These are phyloP conservation scores for Pseudofabraea citricarpa DNA, from an alignment of 2,329 filamentous ascomycete genomes.

Conservation along the genomic window DNA sequence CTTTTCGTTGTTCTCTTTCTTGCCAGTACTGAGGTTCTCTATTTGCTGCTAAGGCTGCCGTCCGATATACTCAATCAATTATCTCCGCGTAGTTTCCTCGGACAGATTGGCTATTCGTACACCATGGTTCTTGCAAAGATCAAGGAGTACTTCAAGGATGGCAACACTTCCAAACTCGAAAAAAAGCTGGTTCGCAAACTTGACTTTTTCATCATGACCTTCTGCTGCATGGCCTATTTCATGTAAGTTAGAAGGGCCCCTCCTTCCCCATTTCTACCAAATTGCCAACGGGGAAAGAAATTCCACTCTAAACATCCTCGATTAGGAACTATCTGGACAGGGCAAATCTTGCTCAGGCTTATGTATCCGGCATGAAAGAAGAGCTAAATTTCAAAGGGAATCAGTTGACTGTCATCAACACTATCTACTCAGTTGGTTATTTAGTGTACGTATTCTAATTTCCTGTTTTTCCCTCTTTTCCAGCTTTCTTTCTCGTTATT, in stretches of 20 bases:
- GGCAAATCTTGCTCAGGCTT: constrained; percentile 48
- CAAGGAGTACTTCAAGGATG: constrained; percentile 1
- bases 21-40: background rate
- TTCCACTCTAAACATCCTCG: background rate
- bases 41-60: background rate
- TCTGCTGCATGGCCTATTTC: constrained; percentile 35
- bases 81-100: background rate
- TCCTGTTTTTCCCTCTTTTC: background rate
- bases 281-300: background rate
- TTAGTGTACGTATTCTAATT: constrained; percentile 13
- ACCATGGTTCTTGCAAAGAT: background rate
- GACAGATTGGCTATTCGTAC: background rate
- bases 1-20: background rate
- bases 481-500: constrained; percentile 4
- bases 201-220: constrained; percentile 28
- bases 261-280: background rate
- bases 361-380: constrained; percentile 49
- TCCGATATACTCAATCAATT: background rate
- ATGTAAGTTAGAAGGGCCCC: constrained; percentile 2
- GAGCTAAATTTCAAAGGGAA: constrained; percentile 43
- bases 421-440: constrained; percentile 32
- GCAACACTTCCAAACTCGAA: constrained; percentile 4
- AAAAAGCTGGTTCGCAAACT: constrained; percentile 20
- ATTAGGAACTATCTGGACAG: constrained; percentile 37
- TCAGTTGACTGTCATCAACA: constrained; percentile 49